phyloP scores from a whole-genome alignment of 805 yeast genomes.

The Maudiozyma saulgeensis region DNA sequence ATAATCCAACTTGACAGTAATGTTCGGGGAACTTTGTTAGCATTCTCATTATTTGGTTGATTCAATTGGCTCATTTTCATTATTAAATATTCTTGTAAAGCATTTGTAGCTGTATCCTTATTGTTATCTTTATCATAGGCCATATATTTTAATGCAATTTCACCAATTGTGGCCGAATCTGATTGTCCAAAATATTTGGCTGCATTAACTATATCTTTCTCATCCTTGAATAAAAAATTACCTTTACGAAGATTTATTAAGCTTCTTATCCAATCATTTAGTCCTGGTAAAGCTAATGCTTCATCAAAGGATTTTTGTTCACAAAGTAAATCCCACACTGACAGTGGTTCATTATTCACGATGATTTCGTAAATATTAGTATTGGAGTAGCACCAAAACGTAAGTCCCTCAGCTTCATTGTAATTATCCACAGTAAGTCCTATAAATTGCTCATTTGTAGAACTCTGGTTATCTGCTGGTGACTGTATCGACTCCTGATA shows the following conservation, averaged over 20 bases:
- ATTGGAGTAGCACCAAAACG: conserved; percentile 71
- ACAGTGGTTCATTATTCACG: conserved; percentile 56
- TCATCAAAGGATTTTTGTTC: conserved; percentile 47
- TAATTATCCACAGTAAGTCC: conserved; percentile 44
- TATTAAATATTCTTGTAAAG: conserved; percentile 39
- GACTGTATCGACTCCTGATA: conserved; percentile 32
- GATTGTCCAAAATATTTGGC: conserved; percentile 49
- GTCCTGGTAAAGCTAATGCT: conserved; percentile 41
- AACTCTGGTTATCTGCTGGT: conserved; percentile 14
- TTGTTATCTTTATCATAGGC: conserved; percentile 22
- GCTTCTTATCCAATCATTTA: conserved; percentile 35
- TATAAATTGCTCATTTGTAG: conserved; percentile 29
- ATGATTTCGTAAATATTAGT: conserved; percentile 60
- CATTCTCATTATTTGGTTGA: conserved; percentile 9
- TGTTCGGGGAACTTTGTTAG: conserved; percentile 17
- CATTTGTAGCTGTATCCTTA: conserved; percentile 13
- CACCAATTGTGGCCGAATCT: conserved; percentile 60
- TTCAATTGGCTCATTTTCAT: conserved; percentile 33
- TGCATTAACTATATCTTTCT: conserved; percentile 29
- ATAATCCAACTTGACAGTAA: conserved; percentile 31
- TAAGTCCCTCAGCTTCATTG: conserved; percentile 28
- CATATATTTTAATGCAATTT: conserved; percentile 49
- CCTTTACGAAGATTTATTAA: conserved; percentile 48
- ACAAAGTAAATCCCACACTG: conserved; percentile 64
- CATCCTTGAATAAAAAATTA: conserved; percentile 32